These are phyloP conservation scores for Pleurotus tuoliensis DNA, from an alignment of 768 basidiomycete species.

Conservation along the genomic window DNA sequence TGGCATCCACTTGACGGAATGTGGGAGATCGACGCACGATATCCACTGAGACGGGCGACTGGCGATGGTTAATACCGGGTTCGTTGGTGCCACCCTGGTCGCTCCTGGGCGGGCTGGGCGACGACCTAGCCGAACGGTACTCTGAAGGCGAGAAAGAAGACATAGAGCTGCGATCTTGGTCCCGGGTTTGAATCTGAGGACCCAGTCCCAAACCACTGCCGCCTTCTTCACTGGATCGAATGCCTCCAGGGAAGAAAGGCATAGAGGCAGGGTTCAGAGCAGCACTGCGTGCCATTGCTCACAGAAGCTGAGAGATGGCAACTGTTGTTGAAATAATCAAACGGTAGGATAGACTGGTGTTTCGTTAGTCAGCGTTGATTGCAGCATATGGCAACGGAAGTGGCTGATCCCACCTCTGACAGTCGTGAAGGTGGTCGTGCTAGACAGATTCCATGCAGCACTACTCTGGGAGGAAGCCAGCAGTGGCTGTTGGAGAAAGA, in stretches of 20 bases:
- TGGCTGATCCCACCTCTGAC: slow-evolving; percentile 24
- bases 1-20: slow-evolving; percentile 41
- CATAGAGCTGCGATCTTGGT: slow-evolving; percentile 44
- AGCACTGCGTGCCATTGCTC: slow-evolving; percentile 69
- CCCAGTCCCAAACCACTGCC: slow-evolving; percentile 39
- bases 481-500: slow-evolving; percentile 12
- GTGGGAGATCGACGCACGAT: slow-evolving; percentile 42
- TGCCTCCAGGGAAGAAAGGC: slow-evolving; percentile 78
- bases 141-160: slow-evolving; percentile 63
- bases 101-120: slow-evolving; percentile 57
- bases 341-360: slow-evolving; percentile 25
- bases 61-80: slow-evolving; percentile 22
- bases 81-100: slow-evolving; percentile 25
- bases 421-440: slow-evolving; percentile 20
- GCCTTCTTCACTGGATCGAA: slow-evolving; percentile 52
- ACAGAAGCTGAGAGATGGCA: slow-evolving; percentile 26
- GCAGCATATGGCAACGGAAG: slow-evolving; percentile 12
- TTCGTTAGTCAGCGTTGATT: slow-evolving; percentile 14
- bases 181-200: slow-evolving; percentile 42
- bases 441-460: slow-evolving; percentile 42
- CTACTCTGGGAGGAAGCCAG: slow-evolving; percentile 14
- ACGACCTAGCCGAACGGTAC: slow-evolving; percentile 63
- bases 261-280: slow-evolving; percentile 78
- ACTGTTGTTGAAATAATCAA: slow-evolving; percentile 34
- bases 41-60: slow-evolving; percentile 33